Evolutionary conservation across 2,329 filamentous ascomycete genomes (phyloP).

Genomic region (Xylogone sp.): DNA sequence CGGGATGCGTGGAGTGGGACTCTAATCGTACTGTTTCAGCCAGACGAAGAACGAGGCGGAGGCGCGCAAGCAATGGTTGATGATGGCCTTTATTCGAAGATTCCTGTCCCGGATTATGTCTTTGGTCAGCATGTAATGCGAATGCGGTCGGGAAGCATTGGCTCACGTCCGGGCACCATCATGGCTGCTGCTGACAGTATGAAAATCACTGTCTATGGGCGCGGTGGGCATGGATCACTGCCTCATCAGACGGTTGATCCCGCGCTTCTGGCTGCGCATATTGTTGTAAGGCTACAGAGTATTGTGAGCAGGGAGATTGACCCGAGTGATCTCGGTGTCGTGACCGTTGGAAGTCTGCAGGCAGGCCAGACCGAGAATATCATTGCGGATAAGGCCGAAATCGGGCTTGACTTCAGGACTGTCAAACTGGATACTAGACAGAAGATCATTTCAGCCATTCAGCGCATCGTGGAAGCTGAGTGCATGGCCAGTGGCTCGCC

Average conservation of each 20-base stretch:
- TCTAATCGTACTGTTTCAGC: conserved; percentile 62
- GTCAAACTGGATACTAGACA: conserved; percentile 28
- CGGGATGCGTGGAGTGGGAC: conserved; percentile 57
- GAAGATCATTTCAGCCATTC: conserved; percentile 32
- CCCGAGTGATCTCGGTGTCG: conserved; percentile 36
- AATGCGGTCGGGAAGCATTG: conserved; percentile 32
- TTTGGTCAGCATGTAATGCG: conserved; percentile 51
- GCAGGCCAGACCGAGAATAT: conserved; percentile 40
- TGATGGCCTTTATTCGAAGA: conserved; percentile 50
- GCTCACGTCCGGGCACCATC: conserved; percentile 28
- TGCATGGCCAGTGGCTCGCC: conserved; percentile 39
- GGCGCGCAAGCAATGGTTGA: conserved; percentile 62
- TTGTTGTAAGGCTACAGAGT: conserved; percentile 36
- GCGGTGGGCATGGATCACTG: conserved; percentile 37
- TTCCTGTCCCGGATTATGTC: conserved; percentile 52
- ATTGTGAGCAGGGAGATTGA: conserved; percentile 35
- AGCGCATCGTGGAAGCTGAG: conserved; percentile 48
- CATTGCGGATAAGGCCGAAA: conserved; percentile 36
- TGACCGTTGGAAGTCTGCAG: conserved; percentile 41
- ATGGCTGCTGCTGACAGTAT: conserved; percentile 33
- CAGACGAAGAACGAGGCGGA: conserved; percentile 59
- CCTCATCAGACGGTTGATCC: conserved; percentile 44
- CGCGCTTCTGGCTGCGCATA: conserved; percentile 37
- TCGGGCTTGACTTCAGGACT: conserved; percentile 38
- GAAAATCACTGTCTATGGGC: conserved; percentile 34